A percentile compares a stretch with the other conserved stretches of the same genome.
Conservation (phyloP, 2,329 filamentous ascomycete species). For the Dactylellina cionopaga region DNA sequence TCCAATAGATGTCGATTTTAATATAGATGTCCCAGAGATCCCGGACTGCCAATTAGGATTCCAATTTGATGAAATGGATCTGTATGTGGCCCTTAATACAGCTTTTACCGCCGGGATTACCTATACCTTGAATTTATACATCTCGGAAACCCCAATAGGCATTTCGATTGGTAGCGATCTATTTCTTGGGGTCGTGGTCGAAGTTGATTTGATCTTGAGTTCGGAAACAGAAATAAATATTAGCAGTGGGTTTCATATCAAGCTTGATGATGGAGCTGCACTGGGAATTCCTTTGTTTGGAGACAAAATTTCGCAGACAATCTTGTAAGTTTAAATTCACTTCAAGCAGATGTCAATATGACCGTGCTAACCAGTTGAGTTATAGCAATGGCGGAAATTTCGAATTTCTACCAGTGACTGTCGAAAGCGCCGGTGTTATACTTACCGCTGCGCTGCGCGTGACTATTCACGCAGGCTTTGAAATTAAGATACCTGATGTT, state of each 20-base stretch:
- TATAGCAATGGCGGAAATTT: slow-evolving; percentile 66
- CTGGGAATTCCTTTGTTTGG: slow-evolving; percentile 67
- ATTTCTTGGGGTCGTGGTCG: slow-evolving; percentile 64
- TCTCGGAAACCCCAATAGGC: slow-evolving; percentile 63
- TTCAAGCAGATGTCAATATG: neutral
- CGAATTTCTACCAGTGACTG: slow-evolving; percentile 68
- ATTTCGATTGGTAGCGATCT: slow-evolving; percentile 61
- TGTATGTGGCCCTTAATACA: slow-evolving; percentile 66
- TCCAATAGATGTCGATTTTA: slow-evolving; percentile 62
- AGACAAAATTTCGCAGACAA: slow-evolving; percentile 64
- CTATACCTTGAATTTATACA: slow-evolving; percentile 66
- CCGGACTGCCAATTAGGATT: slow-evolving; percentile 63
- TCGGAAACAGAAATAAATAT: slow-evolving; percentile 65
- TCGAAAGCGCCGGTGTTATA: slow-evolving; percentile 62
- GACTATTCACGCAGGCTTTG: slow-evolving; percentile 63
- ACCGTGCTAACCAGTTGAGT: neutral
- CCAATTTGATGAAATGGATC: slow-evolving; percentile 66
- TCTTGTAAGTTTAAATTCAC: slow-evolving; percentile 62
- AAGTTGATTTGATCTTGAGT: slow-evolving; percentile 66
- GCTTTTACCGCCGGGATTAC: slow-evolving; percentile 62
- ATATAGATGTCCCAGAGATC: slow-evolving; percentile 63
- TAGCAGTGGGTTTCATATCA: slow-evolving; percentile 68
- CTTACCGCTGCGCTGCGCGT: slow-evolving; percentile 65
- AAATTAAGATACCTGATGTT: slow-evolving; percentile 58
- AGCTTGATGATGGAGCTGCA: slow-evolving; percentile 65